Conservation (phyloP, 164 flowering plant genomes). For the grape (Vitis vinifera) region ASM3070453v1 NC_081818.1:28525501-28526000, state of each 20-base stretch:
- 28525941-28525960: constrained; percentile 18
- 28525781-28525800: neutral
- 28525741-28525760: neutral
- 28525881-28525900: constrained; percentile 15
- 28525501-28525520: constrained; percentile 15
- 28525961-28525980: constrained; percentile 4
- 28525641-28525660: neutral
- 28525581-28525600: neutral
- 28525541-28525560: constrained; percentile 8
- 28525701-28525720: neutral
- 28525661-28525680: neutral
- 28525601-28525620: neutral
- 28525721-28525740: neutral
- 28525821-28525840: constrained; percentile 30
- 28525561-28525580: neutral
- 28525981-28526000: neutral
- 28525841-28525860: constrained; percentile 19
- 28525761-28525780: neutral
- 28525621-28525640: neutral
- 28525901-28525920: constrained; percentile 21
- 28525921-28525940: constrained; percentile 24
- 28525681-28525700: neutral
- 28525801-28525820: constrained; percentile 22
- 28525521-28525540: constrained; percentile 19
- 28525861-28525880: constrained; percentile 17